A percentile compares a stretch with the other conserved stretches of the same genome.
Evolutionary conservation across 352 stramenopile species (phyloP).

Genomic region (Globisporangium emineosum): DNA sequence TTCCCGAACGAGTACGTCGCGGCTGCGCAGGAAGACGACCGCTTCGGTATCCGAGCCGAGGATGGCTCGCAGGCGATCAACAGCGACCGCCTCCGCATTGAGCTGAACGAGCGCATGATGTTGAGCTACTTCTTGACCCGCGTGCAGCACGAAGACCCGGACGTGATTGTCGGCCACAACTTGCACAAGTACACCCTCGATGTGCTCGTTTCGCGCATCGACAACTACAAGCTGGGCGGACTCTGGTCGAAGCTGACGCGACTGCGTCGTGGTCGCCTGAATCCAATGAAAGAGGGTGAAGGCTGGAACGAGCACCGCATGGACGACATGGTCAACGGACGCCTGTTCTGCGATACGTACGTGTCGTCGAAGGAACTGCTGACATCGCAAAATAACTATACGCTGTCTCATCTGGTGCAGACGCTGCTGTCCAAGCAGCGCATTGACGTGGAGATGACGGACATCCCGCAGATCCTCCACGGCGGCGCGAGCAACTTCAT

Average conservation of each 20-base stretch:
- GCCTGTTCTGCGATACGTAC: slow-evolving; percentile 98
- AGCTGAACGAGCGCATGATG: slow-evolving; percentile 83
- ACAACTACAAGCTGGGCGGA: slow-evolving; percentile 88
- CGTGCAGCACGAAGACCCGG: slow-evolving; percentile 96
- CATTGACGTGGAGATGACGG: slow-evolving; percentile 93
- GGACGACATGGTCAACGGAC: slow-evolving; percentile 90
- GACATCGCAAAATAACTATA: slow-evolving; percentile 97
- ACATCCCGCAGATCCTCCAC: slow-evolving; percentile 93
- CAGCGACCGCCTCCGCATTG: slow-evolving; percentile 58
- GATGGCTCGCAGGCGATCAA: slow-evolving; percentile 35
- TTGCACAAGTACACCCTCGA: slow-evolving; percentile 98
- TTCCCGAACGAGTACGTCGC: slow-evolving; percentile 63
- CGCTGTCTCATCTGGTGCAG: slow-evolving; percentile 92
- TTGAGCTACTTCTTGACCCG: slow-evolving; percentile 87
- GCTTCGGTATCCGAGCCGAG: slow-evolving; percentile 48
- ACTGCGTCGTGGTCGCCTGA: slow-evolving; percentile 69
- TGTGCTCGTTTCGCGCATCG: slow-evolving; percentile 94
- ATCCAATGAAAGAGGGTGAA: slow-evolving; percentile 78
- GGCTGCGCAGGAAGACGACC: slow-evolving; percentile 50
- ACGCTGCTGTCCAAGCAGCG: slow-evolving; percentile 88
- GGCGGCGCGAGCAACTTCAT: slow-evolving; percentile 90
- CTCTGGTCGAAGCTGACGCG: slow-evolving; percentile 84
- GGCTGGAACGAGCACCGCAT: slow-evolving; percentile 88
- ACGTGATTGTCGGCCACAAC: slow-evolving; percentile 99
- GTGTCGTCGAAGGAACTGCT: slow-evolving; percentile 97